Evolutionary conservation across 129 eudicot species (phyloP).

Genomic region (Calendula officinalis): DNA sequence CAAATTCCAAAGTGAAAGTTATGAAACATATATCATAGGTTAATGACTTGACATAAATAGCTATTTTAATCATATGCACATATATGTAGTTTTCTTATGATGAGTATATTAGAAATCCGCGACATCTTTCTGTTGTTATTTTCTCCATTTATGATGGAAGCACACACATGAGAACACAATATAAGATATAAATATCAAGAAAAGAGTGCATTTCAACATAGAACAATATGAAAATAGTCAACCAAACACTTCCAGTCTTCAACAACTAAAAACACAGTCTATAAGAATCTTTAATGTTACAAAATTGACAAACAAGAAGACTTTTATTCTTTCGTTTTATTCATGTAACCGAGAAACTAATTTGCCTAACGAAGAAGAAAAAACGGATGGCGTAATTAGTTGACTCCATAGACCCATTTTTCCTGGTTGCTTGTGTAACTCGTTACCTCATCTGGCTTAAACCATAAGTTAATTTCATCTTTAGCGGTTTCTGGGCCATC

Average conservation of each 20-base stretch:
- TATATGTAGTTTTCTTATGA: too few relatives aligned
- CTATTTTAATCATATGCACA: too few relatives aligned
- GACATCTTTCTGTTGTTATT: too few relatives aligned
- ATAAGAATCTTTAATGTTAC: slow-evolving; percentile 1
- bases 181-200: too few relatives aligned
- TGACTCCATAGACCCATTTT: slow-evolving; percentile 88
- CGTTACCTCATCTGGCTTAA: slow-evolving; percentile 89
- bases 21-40: too few relatives aligned
- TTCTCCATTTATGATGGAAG: too few relatives aligned
- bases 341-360: slow-evolving; percentile 25
- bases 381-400: slow-evolving; percentile 37
- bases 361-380: slow-evolving; percentile 15
- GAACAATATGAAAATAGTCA: background rate
- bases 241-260: slow-evolving; percentile 8
- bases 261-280: slow-evolving; percentile 7
- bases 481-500: slow-evolving; percentile 93
- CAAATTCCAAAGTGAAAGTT: too few relatives aligned
- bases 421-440: slow-evolving; percentile 77
- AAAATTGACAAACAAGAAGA: slow-evolving; percentile 16
- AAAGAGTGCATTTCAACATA: too few relatives aligned
- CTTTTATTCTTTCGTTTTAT: slow-evolving; percentile 38
- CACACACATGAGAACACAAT: too few relatives aligned
- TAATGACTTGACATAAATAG: too few relatives aligned
- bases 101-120: too few relatives aligned
- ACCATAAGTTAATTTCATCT: slow-evolving; percentile 86